Conservation (phyloP, 805 yeast genomes). For the Candida manassasensis region DNA sequence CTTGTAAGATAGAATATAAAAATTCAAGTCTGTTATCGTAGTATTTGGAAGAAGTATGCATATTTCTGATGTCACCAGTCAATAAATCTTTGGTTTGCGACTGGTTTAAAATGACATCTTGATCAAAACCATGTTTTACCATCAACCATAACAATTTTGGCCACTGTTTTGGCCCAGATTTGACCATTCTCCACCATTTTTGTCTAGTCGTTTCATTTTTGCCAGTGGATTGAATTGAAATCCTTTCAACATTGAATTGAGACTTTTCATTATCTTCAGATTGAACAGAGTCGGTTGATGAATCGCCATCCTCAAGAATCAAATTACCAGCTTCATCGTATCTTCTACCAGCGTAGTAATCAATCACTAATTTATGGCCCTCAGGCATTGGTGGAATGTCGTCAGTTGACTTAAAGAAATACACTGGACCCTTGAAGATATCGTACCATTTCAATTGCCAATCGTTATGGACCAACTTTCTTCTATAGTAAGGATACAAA, state of each 20-base stretch:
- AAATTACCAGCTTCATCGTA: conserved; percentile 15
- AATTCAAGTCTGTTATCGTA: conserved; percentile 70
- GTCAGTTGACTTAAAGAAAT: conserved; percentile 50
- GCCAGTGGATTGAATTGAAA: not conserved
- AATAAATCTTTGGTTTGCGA: conserved; percentile 33
- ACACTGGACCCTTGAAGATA: conserved; percentile 51
- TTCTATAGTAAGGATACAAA: conserved; percentile 56
- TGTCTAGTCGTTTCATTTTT: conserved; percentile 28
- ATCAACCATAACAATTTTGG: conserved; percentile 46
- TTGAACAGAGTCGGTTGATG: conserved; percentile 1
- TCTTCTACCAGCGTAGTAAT: conserved; percentile 63
- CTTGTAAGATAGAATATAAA: conserved; percentile 63
- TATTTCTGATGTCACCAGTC: conserved; percentile 41
- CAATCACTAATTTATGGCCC: conserved; percentile 51
- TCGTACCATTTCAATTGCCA: conserved; percentile 63
- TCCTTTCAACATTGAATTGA: conserved; percentile 8
- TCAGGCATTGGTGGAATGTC: conserved; percentile 64
- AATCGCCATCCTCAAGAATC: conserved; percentile 6
- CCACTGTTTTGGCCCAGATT: conserved; percentile 51
- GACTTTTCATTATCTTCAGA: conserved; percentile 8
- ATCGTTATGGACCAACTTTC: conserved; percentile 58
- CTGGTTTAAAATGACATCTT: conserved; percentile 56
- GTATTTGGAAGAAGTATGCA: conserved; percentile 57
- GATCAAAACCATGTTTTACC: conserved; percentile 55
- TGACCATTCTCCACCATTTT: conserved; percentile 38